Percentiles rank a stretch among this genome's conserved stretches.
phyloP scores from a whole-genome alignment of 495 filamentous ascomycete species.

The Penicillium waksmanii region DNA sequence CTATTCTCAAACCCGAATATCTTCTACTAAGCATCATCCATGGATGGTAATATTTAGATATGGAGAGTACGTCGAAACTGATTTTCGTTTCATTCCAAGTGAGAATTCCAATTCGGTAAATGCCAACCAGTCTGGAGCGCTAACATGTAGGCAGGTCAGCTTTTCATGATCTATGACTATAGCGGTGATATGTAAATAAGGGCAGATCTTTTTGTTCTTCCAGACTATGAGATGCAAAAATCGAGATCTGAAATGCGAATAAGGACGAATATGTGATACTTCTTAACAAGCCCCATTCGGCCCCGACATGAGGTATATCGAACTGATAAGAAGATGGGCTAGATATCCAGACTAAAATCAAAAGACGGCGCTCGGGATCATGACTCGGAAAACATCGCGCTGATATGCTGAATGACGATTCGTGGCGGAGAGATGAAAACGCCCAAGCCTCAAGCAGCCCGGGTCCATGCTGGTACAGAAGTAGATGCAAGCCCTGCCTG shows the following conservation, averaged over 20 bases:
- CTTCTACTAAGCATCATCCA: not conserved
- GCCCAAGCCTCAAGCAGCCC: constrained; percentile 16
- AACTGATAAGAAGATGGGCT: constrained; percentile 32
- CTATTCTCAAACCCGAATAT: not conserved
- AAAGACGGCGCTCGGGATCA: constrained; percentile 43
- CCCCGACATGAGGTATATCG: constrained; percentile 23
- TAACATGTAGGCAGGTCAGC: not conserved
- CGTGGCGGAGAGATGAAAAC: constrained; percentile 24
- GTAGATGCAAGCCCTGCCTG: constrained; percentile 46
- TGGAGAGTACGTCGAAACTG: too few relatives aligned
- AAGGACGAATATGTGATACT: constrained; percentile 19
- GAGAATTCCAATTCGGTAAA: too few relatives aligned
- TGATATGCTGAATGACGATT: constrained; percentile 47
- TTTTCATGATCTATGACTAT: constrained; percentile 5
- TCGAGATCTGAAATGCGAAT: constrained; percentile 25
- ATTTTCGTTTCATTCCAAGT: too few relatives aligned
- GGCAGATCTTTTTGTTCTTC: constrained; percentile 8
- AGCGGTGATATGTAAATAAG: not conserved
- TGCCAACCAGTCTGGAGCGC: not conserved
- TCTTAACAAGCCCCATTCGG: not conserved
- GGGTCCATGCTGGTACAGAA: constrained; percentile 21
- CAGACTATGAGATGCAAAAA: constrained; percentile 19
- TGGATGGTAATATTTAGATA: too few relatives aligned
- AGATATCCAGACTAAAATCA: constrained; percentile 30
- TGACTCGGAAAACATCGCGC: constrained; percentile 43